Evolutionary conservation across 331 rosid genomes (phyloP).

Genomic region (Spiraea crenata): DNA sequence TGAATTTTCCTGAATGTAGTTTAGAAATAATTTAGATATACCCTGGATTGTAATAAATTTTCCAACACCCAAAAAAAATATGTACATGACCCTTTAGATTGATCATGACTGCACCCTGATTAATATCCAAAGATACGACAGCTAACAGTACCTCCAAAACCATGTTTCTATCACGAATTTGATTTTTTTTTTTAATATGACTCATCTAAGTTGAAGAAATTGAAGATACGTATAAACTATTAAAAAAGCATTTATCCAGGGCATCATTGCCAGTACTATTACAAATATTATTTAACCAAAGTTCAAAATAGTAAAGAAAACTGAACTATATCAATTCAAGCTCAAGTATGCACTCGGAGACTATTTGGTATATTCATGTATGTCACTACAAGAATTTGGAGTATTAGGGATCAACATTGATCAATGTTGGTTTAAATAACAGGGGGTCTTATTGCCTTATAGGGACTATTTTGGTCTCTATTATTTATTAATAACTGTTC

Average conservation of each 20-base stretch:
- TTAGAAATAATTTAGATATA: no score
- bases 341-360: neutral
- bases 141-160: conserved; percentile 5
- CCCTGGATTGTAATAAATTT: no score
- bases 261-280: neutral
- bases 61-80: no score
- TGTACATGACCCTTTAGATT: neutral
- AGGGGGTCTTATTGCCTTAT: no score
- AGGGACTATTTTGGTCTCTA: no score
- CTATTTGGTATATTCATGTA: no score
- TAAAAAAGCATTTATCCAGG: neutral
- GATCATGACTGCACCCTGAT: neutral
- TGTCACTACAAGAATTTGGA: no score
- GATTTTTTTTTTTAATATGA: neutral
- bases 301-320: neutral
- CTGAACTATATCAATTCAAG: neutral
- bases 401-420: no score
- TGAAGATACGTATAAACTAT: neutral
- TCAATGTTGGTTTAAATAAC: no score
- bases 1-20: no score
- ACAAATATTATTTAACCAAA: neutral
- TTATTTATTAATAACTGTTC: no score
- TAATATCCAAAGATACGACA: conserved; percentile 2
- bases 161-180: neutral
- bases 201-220: neutral